Evolutionary conservation across 257 asterid genomes (phyloP).

Genomic region (Gentiana straminea): DNA sequence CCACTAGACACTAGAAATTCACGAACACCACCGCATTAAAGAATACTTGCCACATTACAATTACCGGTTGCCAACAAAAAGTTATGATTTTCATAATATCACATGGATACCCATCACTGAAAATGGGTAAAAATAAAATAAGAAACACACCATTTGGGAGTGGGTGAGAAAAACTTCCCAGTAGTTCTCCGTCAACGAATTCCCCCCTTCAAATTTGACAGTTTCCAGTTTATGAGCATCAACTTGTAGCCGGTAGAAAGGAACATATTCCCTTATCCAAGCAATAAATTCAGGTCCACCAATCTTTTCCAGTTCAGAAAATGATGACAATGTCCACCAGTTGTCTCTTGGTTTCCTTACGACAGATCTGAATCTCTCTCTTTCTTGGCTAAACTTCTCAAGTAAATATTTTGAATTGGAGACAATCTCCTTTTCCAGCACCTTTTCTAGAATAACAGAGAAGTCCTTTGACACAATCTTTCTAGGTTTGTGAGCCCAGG

Average conservation of each 20-base stretch:
- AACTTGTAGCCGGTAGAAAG: conserved; percentile 55
- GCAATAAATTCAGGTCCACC: conserved; percentile 71
- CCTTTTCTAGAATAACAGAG: conserved; percentile 42
- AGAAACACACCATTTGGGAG: conserved; percentile 65
- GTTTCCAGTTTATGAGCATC: conserved; percentile 38
- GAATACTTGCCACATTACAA: no score
- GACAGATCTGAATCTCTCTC: conserved; percentile 30
- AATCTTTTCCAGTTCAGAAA: conserved; percentile 52
- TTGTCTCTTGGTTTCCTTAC: conserved; percentile 26
- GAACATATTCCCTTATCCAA: conserved; percentile 73
- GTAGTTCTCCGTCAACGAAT: conserved; percentile 24
- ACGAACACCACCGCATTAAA: no score
- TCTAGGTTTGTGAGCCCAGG: conserved; percentile 39
- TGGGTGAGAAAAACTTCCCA: conserved; percentile 69
- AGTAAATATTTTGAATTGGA: conserved; percentile 41
- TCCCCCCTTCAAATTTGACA: conserved; percentile 66
- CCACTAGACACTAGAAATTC: no score
- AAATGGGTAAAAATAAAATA: conserved; percentile 1
- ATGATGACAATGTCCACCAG: conserved; percentile 50
- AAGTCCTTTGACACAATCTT: conserved; percentile 50
- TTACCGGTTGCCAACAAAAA: no score
- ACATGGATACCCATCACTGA: background rate
- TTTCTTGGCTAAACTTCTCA: conserved; percentile 39
- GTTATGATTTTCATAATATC: background rate
- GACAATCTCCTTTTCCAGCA: conserved; percentile 51